Evolutionary conservation across 192 early-diverging fungal species (phyloP).

Genomic region (Coemansia javaensis): DNA sequence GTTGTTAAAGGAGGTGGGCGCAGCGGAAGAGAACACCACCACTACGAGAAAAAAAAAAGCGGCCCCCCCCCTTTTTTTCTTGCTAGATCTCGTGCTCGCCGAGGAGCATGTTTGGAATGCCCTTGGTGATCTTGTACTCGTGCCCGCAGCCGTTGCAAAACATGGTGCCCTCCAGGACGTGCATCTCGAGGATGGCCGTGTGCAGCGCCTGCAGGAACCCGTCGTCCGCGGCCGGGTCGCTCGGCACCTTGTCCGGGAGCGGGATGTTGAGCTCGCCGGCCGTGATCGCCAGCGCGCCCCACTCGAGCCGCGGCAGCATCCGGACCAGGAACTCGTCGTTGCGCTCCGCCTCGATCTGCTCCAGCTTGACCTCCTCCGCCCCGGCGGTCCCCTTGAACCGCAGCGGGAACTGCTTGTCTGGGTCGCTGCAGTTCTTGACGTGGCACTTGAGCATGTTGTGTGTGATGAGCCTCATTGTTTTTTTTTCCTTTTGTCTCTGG

Average conservation of each 20-base stretch:
- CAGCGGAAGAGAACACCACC: too few species aligned
- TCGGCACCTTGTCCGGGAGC: constrained; percentile 29
- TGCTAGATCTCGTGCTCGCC: constrained; percentile 65
- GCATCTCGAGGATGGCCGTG: constrained; percentile 77
- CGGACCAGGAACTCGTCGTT: constrained; percentile 79
- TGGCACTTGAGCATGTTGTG: constrained; percentile 99
- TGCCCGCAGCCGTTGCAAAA: constrained; percentile 84
- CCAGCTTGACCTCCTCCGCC: constrained; percentile 79
- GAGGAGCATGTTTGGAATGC: constrained; percentile 90
- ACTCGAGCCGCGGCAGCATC: constrained; percentile 80
- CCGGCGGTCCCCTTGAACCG: too few species aligned
- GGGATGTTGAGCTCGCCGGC: constrained; percentile 54
- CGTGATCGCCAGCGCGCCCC: constrained; percentile 61
- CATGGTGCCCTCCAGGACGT: constrained; percentile 86
- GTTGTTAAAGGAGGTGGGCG: too few species aligned
- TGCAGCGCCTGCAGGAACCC: constrained; percentile 68
- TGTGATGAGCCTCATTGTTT: constrained; percentile 81
- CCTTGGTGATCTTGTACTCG: constrained; percentile 86
- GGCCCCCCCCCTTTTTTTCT: too few species aligned
- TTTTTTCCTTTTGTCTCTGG: background rate
- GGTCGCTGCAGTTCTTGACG: constrained; percentile 85
- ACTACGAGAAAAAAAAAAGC: too few species aligned
- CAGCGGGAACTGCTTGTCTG: constrained; percentile 85
- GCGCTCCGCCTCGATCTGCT: constrained; percentile 81
- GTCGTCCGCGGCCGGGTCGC: constrained; percentile 25